phyloP scores from a whole-genome alignment of 768 basidiomycete species.

The Leccinum disarticulatum region DNA sequence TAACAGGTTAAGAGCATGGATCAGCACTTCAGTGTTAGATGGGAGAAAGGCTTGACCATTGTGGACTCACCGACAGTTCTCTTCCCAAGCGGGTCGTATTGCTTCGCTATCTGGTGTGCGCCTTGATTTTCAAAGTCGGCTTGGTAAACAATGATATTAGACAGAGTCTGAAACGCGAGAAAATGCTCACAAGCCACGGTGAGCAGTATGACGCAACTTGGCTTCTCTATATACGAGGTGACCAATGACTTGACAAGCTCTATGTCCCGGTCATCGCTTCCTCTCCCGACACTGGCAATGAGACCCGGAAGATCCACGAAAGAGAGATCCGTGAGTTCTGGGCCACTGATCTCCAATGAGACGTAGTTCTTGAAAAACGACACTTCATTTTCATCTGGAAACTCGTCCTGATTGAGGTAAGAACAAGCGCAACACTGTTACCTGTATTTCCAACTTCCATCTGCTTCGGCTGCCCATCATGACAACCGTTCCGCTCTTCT shows the following conservation, averaged over 20 bases:
- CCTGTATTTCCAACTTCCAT: constrained; percentile 47
- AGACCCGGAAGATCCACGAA: constrained; percentile 67
- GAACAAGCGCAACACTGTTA: neutral
- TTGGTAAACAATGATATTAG: constrained; percentile 42
- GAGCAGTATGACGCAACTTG: constrained; percentile 67
- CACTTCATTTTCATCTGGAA: constrained; percentile 18
- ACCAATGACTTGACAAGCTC: constrained; percentile 60
- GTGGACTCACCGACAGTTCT: constrained; percentile 62
- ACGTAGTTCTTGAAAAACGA: constrained; percentile 59
- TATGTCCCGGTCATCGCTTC: constrained; percentile 55
- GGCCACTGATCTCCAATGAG: constrained; percentile 57
- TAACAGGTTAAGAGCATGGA: neutral
- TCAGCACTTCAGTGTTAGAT: constrained; percentile 18
- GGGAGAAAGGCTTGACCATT: constrained; percentile 51
- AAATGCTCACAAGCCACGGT: constrained; percentile 49
- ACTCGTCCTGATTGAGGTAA: constrained; percentile 18
- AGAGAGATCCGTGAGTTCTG: constrained; percentile 59
- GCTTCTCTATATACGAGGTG: constrained; percentile 56
- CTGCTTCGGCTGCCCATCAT: constrained; percentile 55
- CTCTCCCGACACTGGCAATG: constrained; percentile 53
- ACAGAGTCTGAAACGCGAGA: constrained; percentile 22
- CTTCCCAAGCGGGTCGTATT: constrained; percentile 58
- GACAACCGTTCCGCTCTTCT: constrained; percentile 44
- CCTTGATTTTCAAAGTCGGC: constrained; percentile 83
- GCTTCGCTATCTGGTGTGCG: constrained; percentile 62